phyloP scores from a whole-genome alignment of 2,329 filamentous ascomycete species.

The Cladobotryum mycophilum region DNA sequence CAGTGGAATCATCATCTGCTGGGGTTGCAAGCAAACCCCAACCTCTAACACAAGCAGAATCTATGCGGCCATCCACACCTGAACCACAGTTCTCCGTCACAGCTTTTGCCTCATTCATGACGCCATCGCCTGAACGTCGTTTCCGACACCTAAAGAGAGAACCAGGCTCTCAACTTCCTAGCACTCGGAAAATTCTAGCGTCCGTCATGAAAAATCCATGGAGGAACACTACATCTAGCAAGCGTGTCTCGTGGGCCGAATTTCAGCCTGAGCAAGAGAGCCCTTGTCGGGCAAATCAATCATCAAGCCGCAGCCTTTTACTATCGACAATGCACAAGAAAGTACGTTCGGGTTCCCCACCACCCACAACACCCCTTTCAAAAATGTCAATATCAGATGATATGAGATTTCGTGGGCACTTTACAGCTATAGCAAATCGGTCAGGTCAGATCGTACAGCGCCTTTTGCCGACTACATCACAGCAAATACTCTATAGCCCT shows the following conservation, averaged over 20 bases:
- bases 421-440: constrained; percentile 37
- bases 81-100: constrained; percentile 44
- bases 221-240: constrained; percentile 19
- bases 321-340: constrained; percentile 12
- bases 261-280: constrained; percentile 22
- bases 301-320: constrained; percentile 2
- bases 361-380: constrained; percentile 31
- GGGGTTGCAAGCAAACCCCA: not conserved
- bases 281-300: not conserved
- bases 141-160: constrained; percentile 12
- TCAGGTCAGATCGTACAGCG: constrained; percentile 24
- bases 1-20: not conserved
- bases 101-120: constrained; percentile 47
- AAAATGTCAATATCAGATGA: constrained; percentile 29
- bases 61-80: constrained; percentile 31
- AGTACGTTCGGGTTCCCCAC: constrained; percentile 35
- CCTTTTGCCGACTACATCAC: constrained; percentile 37
- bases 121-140: constrained; percentile 39
- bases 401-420: constrained; percentile 41
- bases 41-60: not conserved
- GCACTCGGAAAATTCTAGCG: constrained; percentile 29
- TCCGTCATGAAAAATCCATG: constrained; percentile 32
- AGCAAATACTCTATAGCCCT: constrained; percentile 23
- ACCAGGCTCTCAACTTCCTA: constrained; percentile 18
- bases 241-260: constrained; percentile 33